Conservation (phyloP, 331 rosid genomes). For the Acacia concinna region DNA sequence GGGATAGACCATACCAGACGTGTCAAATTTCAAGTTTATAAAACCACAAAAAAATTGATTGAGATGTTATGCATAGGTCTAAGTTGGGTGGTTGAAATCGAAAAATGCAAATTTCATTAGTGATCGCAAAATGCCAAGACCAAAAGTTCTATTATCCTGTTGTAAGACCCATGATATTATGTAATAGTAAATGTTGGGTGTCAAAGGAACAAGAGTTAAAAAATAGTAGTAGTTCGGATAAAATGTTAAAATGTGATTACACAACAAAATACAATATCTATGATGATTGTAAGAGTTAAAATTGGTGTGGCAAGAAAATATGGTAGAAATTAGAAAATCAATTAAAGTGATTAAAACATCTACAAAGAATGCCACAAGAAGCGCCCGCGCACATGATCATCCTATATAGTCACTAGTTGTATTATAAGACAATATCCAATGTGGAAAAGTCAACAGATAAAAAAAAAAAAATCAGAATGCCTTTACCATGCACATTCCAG, state of each 20-base stretch:
- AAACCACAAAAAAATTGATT: not conserved
- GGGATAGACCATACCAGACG: not conserved
- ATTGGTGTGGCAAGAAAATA: not conserved
- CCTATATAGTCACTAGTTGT: not conserved
- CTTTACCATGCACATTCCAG: conserved; percentile 91
- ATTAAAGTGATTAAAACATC: not conserved
- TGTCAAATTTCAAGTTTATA: not conserved
- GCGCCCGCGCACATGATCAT: not conserved
- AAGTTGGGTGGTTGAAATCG: not conserved
- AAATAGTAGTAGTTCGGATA: too few species aligned
- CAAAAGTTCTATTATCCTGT: not conserved
- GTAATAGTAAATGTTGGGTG: not conserved
- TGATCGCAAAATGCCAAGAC: too few species aligned
- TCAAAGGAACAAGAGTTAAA: not conserved
- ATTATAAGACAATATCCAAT: not conserved
- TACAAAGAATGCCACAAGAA: not conserved
- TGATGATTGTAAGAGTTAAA: not conserved
- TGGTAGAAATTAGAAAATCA: too few species aligned
- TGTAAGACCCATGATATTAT: not conserved
- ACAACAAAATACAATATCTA: not conserved
- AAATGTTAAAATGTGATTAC: not conserved
- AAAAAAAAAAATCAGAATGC: not conserved
- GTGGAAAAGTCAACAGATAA: not conserved
- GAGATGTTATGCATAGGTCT: not conserved
- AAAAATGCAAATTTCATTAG: not conserved